These are phyloP conservation scores for Candida pseudoviswanathii DNA, from an alignment of 1,139 yeast genomes.

Conservation along the genomic window DNA sequence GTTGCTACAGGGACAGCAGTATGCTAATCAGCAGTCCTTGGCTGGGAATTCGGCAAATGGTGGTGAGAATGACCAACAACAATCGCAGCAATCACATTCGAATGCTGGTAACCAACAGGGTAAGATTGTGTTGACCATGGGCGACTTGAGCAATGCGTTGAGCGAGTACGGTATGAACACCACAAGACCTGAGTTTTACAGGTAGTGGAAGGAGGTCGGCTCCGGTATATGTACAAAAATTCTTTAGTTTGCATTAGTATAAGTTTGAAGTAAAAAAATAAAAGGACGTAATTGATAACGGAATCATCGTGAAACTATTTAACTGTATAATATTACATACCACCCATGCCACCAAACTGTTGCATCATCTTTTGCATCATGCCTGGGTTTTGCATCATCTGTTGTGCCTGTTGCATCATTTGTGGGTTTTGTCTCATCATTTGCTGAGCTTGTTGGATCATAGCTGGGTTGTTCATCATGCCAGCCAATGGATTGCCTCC, in stretches of 20 bases:
- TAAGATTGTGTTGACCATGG: constrained; percentile 82
- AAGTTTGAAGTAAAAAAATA: neutral
- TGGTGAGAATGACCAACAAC: constrained; percentile 40
- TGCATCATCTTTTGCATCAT: constrained; percentile 79
- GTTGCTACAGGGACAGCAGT: constrained; percentile 67
- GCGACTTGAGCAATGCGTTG: constrained; percentile 82
- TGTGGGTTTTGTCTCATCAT: constrained; percentile 73
- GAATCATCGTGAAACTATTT: neutral
- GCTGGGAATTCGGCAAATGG: constrained; percentile 42
- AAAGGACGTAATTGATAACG: neutral
- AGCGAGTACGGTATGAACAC: constrained; percentile 93
- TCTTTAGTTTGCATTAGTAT: constrained; percentile 1
- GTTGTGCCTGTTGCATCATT: constrained; percentile 64
- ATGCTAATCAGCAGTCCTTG: constrained; percentile 48
- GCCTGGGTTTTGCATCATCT: constrained; percentile 56
- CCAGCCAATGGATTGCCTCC: constrained; percentile 48
- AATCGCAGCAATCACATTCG: constrained; percentile 34
- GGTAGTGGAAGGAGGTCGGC: constrained; percentile 13
- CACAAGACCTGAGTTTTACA: constrained; percentile 87
- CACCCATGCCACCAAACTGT: constrained; percentile 53
- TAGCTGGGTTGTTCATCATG: constrained; percentile 51
- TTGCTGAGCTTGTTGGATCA: constrained; percentile 52
- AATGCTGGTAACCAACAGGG: constrained; percentile 67
- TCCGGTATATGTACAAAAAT: neutral
- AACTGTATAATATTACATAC: constrained; percentile 9